Base-by-base conservation (phyloP, 2,329 filamentous ascomycete genomes). In the Neonectria magnoliae region DNA sequence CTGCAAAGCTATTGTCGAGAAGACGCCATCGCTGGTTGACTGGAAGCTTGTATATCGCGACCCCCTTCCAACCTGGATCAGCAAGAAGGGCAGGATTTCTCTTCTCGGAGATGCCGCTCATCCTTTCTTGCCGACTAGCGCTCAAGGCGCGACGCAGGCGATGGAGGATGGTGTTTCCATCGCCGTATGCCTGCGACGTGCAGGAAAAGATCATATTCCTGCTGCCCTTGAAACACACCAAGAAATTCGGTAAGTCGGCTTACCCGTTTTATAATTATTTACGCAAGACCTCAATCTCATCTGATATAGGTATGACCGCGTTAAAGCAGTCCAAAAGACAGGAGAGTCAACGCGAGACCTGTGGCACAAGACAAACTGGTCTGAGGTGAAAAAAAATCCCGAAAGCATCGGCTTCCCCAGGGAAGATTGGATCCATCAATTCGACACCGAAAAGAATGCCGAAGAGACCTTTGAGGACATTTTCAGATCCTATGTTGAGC, bases 1-100 rank as follows among this genome's bases (percentile, higher is more conserved):
- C 5, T 60, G 56, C 29, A 56, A 29, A 81, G 87, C 73, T 20
- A 84, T 87, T 59, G 79, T 87, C 1, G 77, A 80, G 41, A 83
- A 83, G 73, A 84, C 82, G 10, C 82, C 81, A 0, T 31, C 71
- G 60, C 53, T 84, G 4, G 82, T 85, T 11, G 83, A 85, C 68
- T 85, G 82, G 82, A 85, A 84, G 69, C 75, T 85, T 20, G 81
- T 85, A 3, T 84, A 83, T 65, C 80, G 83, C 29, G 82, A 85
- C 62, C 82, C 82, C 2, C 63, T 84, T 54, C 82, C 83, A 8
- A 84, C 81, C 4, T 85, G 84, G 84, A 45, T 57, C 14, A 63
- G 61, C 42, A 59, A 60, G 14, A 33, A 48, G 13, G 61, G 61
- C 1, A 38, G 61, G 18, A 63, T 63, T 7, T 54, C 41, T 6